Evolutionary conservation across 2,329 filamentous ascomycete genomes (phyloP), one percentile per base, ranked within the genome.

Genomic region (Tolypocladium endophyticum): DNA sequence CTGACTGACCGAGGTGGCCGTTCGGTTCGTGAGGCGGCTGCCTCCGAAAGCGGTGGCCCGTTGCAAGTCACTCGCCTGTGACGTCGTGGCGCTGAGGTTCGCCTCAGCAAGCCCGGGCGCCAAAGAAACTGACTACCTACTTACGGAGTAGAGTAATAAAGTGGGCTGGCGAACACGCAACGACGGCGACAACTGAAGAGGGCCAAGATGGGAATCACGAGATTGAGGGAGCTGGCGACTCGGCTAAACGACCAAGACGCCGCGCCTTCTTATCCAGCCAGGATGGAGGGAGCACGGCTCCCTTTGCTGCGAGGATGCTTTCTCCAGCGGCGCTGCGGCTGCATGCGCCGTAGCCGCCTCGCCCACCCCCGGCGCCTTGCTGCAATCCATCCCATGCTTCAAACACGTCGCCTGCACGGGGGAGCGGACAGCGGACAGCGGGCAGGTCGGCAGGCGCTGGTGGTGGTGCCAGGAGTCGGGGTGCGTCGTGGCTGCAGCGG

Each of bases 61-160:
- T 53, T 36, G 33, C 25, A 47, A 45, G 36, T 43, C 50, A 25
- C 25, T 23, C 45, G 59, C 30, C 30, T 23, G 54, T 60, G 58
- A 60, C 58, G 59, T 60, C 36, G 59, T 58, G 38, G 56, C 59
- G 56, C n/a, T 53, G 59, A 23, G 25, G 54, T 55, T 59, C 47
- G 33, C 47, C 16, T 47, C 47, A 52, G 47, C 25, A 52, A 35
- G 33, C 33, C 33, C 33, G 33, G 33, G 47, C 47, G 25, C 47
- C 28, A 8, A 20, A 12, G 14, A n/a, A n/a, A n/a, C n/a, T n/a
- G n/a, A 16, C 45, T 28, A 23, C 20, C 43, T 2, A n/a, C n/a
- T n/a, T n/a, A n/a, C n/a, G n/a, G n/a, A n/a, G n/a, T n/a, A n/a
- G n/a, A 6, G 1, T 20, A 41, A 20, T 2, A 25, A 25, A 47